Base-by-base conservation (phyloP, 2,329 filamentous ascomycete genomes). In the Raffaelea ambrosiae region DNA sequence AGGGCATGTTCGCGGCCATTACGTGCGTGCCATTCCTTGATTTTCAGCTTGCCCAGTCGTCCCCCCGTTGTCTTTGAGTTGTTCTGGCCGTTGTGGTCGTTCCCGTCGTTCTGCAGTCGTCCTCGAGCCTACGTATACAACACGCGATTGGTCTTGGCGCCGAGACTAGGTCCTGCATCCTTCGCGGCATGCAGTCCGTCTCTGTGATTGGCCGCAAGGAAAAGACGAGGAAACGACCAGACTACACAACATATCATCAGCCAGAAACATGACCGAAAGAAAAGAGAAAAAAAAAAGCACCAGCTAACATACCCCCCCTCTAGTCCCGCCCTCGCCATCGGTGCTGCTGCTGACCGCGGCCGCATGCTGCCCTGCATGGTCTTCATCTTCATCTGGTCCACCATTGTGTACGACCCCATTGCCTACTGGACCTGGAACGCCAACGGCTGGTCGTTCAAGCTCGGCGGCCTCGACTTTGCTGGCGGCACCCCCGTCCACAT, bases 1-100 rank as follows among this genome's bases (percentile, higher is more conserved):
- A 91, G 68, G 85, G 86, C 73, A 90, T 91, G 86, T 91, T 91
- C 63, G 87, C 88, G 20, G 78, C 81, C 54, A 91, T 94, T 71
- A 94, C 88, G 84, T 88, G 74, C 69, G 84, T 71, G n/a, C n/a
- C n/a, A n/a, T 1, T 40, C 22, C 35, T 16, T 33, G 9, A 16
- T 33, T 33, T 9, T 16, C 16, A 33, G 9, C 16, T 40, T 9
- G 7, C 14, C 22, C 19, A 14, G 5, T 33, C 20, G 33, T 19
- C n/a, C 8, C 39, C 14, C 33, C 18, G 14, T 3, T 21, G 5
- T 23, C 18, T 43, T n/a, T 19, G 4, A 23, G 13, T 9, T 7
- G 16, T 33, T 33, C 31, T 33, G 9, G 8, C 14, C 9, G 20
- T 26, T n/a, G 11, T 20, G 4, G 5, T 20, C 14, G 9, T n/a